These are phyloP conservation scores for Trichoderma cornu-damae DNA, from an alignment of 2,329 filamentous ascomycete species.

Conservation along the genomic window DNA sequence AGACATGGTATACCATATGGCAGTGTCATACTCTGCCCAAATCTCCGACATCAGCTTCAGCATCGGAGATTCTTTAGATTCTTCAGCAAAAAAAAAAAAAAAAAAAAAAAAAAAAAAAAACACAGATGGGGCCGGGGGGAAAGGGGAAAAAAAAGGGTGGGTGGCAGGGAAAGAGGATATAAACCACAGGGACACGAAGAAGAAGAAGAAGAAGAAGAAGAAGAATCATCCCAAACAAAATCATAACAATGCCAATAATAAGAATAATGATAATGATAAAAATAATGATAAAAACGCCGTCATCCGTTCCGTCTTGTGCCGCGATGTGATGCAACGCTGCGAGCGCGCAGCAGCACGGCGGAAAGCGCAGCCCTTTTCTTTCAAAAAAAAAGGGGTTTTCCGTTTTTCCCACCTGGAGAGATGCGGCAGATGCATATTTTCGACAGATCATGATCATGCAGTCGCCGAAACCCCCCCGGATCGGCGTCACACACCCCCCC, in stretches of 20 bases:
- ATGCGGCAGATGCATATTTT: too few relatives aligned
- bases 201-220: too few relatives aligned
- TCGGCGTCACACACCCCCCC: conserved; percentile 5
- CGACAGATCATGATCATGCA: conserved; percentile 8
- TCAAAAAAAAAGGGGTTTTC: too few relatives aligned
- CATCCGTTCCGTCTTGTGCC: background rate
- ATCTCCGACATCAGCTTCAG: background rate
- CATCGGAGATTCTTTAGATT: background rate
- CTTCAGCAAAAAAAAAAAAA: background rate
- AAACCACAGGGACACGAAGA: too few relatives aligned
- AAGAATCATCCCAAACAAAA: too few relatives aligned
- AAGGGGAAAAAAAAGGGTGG: background rate
- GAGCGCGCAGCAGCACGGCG: background rate
- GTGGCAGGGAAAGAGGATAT: too few relatives aligned
- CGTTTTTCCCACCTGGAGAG: background rate
- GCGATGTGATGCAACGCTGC: conserved; percentile 4
- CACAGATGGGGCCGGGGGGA: background rate
- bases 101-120: too few relatives aligned
- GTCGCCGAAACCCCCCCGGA: background rate
- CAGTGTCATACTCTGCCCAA: background rate
- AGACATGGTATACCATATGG: background rate
- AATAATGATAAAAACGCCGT: background rate
- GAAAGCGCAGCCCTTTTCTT: background rate
- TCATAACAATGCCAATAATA: background rate
- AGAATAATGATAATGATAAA: background rate